Base-by-base conservation (phyloP, 768 basidiomycete genomes). In the Pisolithus marmoratus region DNA sequence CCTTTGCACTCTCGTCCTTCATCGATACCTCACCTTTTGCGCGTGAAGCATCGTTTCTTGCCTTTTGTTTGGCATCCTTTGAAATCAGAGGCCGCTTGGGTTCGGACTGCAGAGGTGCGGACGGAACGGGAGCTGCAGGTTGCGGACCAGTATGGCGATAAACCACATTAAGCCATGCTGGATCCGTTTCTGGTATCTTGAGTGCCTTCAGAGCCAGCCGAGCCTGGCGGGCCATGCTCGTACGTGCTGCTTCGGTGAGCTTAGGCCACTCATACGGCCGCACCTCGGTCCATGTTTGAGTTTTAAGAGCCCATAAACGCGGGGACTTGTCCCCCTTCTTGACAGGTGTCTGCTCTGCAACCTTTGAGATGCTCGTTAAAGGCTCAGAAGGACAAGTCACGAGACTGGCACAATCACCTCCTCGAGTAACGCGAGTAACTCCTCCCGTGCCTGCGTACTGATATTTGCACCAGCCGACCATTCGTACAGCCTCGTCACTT, bases 191-290 rank as follows among this genome's bases (percentile, higher is more conserved):
- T 22, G 80, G 79, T 54, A 87, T 79, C 23, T 74, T 75, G 48
- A 87, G 68, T 26, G 62, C 63, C 31, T 66, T 69, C 58, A 85
- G 74, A 1, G 69, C 75, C 15, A 68, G 55, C 43, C 82, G 75
- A 1, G 80, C 84, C 26, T 73, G 70, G 38, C 79, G 74, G 8
- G 79, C 74, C 63, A 88, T 69, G n/a, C 54, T 58, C 8, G 67
- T 69, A 5, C 79, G 74, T 42, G 82, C 79, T 2, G 68, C 46
- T 26, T 79, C 76, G 3, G 70, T 69, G 24, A 85, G 70, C 26
- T 70, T 70, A 1, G 74, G 69, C 75, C 78, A 85, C 54, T 82
- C 83, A 52, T 74, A 82, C 0, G 87, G 87, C 6, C 84, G 81
- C 23, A 88, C 82, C 59, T 89, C 82, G 31, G 72, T 72, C 86